A percentile compares a stretch with the other conserved stretches of the same genome.
Conservation (phyloP, 108 stramenopile species). For the Skeletonema menzelii region DNA sequence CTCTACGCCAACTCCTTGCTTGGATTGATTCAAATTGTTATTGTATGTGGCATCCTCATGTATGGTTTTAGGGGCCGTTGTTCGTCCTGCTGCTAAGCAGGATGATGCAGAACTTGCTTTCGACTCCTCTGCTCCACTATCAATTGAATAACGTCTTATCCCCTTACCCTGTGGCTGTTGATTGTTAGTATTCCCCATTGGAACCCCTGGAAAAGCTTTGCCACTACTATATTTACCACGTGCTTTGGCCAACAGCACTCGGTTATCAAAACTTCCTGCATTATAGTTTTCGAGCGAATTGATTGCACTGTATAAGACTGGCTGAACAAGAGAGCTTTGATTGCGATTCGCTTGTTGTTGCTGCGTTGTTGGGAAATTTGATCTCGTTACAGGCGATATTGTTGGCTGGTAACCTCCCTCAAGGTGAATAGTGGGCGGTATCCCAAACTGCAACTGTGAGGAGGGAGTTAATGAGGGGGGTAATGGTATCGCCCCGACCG, state of each 20-base stretch:
- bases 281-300: conserved; percentile 67
- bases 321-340: conserved; percentile 25
- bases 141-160: background rate
- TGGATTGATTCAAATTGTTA: background rate
- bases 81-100: background rate
- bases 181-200: conserved; percentile 23
- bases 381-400: background rate
- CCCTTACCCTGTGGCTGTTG: background rate
- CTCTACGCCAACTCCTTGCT: background rate
- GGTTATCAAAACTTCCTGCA: conserved; percentile 44
- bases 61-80: background rate
- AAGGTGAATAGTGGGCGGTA: background rate
- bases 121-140: conserved; percentile 17
- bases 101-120: conserved; percentile 17
- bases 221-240: conserved; percentile 13
- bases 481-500: background rate
- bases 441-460: background rate
- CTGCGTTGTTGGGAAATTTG: background rate
- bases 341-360: background rate
- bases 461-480: background rate
- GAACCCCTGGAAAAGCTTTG: conserved; percentile 45
- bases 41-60: background rate
- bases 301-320: conserved; percentile 72
- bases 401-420: conserved; percentile 2
- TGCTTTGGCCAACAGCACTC: conserved; percentile 26